phyloP scores from a whole-genome alignment of 139 green algal genomes.

The Tetraselmis chui region DNA sequence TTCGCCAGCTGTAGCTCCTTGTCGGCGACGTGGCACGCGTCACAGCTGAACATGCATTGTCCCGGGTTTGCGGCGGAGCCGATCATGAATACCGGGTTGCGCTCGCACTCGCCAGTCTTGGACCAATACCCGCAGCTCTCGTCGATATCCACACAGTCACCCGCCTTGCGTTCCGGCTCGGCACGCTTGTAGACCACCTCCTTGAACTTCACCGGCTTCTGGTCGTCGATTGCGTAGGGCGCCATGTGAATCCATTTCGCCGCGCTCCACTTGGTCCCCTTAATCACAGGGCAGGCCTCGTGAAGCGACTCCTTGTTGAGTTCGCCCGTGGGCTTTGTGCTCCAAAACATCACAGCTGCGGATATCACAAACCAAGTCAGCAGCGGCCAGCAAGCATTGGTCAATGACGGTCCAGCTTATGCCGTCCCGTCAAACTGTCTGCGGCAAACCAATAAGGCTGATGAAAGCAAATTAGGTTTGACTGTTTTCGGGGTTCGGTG shows the following conservation, averaged over 20 bases:
- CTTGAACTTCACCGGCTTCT: constrained; percentile 15
- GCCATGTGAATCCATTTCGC: constrained; percentile 52
- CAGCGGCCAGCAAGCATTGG: too few species aligned
- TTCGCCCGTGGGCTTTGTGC: constrained; percentile 40
- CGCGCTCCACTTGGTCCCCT: constrained; percentile 42
- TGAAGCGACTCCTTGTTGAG: constrained; percentile 46
- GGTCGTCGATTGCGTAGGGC: constrained; percentile 22
- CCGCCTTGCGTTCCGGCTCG: background rate
- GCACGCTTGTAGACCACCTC: constrained; percentile 26
- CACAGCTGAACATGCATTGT: constrained; percentile 26
- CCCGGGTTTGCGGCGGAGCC: constrained; percentile 25
- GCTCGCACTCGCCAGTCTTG: constrained; percentile 24
- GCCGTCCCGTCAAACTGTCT: background rate
- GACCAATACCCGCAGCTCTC: constrained; percentile 15
- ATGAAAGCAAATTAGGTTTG: background rate
- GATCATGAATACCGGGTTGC: constrained; percentile 29
- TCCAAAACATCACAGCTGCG: background rate
- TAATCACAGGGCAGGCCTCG: constrained; percentile 57
- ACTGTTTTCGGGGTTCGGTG: background rate
- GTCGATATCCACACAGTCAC: background rate
- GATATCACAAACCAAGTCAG: too few species aligned
- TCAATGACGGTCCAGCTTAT: too few species aligned
- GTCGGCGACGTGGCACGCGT: constrained; percentile 25
- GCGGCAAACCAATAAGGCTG: background rate
- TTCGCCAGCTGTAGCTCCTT: background rate